Conservation (phyloP, 257 asterid genomes). For the Sherardia arvensis region DNA sequence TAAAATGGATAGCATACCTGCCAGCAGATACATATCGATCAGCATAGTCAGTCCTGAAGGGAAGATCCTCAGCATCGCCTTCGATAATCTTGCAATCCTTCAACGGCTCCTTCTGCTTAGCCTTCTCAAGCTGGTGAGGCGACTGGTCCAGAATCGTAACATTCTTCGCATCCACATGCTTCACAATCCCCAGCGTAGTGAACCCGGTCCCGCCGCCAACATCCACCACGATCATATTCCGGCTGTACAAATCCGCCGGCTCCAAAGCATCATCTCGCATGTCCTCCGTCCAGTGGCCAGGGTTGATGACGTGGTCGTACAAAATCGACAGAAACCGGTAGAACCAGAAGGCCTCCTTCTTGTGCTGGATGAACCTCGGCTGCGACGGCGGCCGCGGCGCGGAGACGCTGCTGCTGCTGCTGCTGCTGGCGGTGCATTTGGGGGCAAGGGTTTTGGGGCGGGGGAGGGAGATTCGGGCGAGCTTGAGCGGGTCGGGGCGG, state of each 20-base stretch:
- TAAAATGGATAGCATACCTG: slow-evolving; percentile 35
- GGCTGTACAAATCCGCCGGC: slow-evolving; percentile 60
- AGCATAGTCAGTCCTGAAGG: slow-evolving; percentile 59
- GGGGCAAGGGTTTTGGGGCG: slow-evolving; percentile 34
- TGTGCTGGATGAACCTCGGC: slow-evolving; percentile 91
- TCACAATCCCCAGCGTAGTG: slow-evolving; percentile 82
- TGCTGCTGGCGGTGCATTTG: slow-evolving; percentile 53
- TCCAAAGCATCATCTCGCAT: slow-evolving; percentile 97
- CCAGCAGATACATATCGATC: slow-evolving; percentile 94
- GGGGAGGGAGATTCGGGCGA: slow-evolving; percentile 29
- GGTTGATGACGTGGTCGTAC: slow-evolving; percentile 88
- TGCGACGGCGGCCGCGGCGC: slow-evolving; percentile 80
- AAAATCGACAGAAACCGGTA: slow-evolving; percentile 81
- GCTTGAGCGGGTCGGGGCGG: slow-evolving; percentile 35
- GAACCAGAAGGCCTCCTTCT: slow-evolving; percentile 95
- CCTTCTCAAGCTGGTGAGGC: slow-evolving; percentile 94
- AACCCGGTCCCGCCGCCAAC: slow-evolving; percentile 98
- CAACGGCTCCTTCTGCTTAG: slow-evolving; percentile 78
- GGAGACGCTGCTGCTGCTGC: slow-evolving; percentile 45
- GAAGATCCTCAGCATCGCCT: slow-evolving; percentile 98
- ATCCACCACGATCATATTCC: slow-evolving; percentile 67
- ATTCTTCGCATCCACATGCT: slow-evolving; percentile 85
- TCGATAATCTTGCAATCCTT: slow-evolving; percentile 78
- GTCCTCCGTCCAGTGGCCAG: slow-evolving; percentile 99
- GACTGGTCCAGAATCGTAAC: slow-evolving; percentile 98